Base-by-base conservation (phyloP, 164 flowering plant genomes). In the Vitis amurensis region DNA sequence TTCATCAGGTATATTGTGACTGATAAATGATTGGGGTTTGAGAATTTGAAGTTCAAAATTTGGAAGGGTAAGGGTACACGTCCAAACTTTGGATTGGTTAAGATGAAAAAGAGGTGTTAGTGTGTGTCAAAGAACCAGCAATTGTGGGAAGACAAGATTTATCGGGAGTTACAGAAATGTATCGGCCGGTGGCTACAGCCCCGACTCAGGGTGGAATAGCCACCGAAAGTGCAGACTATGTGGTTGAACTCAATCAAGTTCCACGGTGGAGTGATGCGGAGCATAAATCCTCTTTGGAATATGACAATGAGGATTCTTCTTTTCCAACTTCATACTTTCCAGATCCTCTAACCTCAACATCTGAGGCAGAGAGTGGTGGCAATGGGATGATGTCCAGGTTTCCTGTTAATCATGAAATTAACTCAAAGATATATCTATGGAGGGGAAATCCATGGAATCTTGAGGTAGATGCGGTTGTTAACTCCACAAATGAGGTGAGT, bases 381-480 rank as follows among this genome's bases (percentile, higher is more conserved):
- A 86, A 79, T 80, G 93, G 91, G 48, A 58, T 76, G 58, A 70
- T 71, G 6, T 92, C 99, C 0, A 85, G 88, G 79, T 96, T 96
- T 83, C 99, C 97, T 5, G 88, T 92, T 53, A 91, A 96, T 74
- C 89, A 88, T 71, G 97, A 91, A 57, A 85, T 93, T 61, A 96
- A 89, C 77, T 89, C 93, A 7, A 96, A 87, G 85, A 86, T 93
- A 64, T 96, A 93, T 78, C 74, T 96, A 55, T 96, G 99, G 99
- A 86, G 99, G 31, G 99, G 99, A 15, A 73, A 93, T 60, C 99
- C 99, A 19, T 93, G 99, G 99, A 89, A 87, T 77, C 89, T 96
- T 60, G 99, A 92, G 82, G 98, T 96, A 6, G 98, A 96, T 91
- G 97, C 97, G 55, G 99, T 96, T 53, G 99, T 96, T 53, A 96